Percentiles rank a stretch among this genome's conserved stretches.
These are phyloP conservation scores for Torulaspora maleeae DNA, from an alignment of 805 yeast genomes.

Conservation along the genomic window DNA sequence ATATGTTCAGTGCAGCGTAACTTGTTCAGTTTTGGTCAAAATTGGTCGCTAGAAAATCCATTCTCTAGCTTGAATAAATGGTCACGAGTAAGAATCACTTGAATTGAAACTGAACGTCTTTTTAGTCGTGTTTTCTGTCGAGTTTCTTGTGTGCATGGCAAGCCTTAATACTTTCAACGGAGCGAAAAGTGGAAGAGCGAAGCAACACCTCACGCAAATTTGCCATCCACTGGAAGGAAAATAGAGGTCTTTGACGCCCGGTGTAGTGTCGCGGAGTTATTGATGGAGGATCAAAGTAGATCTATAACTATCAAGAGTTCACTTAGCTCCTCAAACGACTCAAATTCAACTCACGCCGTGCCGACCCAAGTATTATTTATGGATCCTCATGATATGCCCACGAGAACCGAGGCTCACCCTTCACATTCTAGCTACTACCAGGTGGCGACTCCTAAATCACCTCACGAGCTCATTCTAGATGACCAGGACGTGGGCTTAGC, in stretches of 20 bases:
- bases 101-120: not conserved
- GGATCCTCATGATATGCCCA: constrained; percentile 12
- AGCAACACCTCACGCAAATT: not conserved
- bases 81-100: not conserved
- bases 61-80: not conserved
- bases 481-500: constrained; percentile 20
- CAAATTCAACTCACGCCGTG: not conserved
- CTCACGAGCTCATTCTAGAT: constrained; percentile 36
- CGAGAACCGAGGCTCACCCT: constrained; percentile 10
- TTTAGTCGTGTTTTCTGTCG: not conserved
- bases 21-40: not conserved
- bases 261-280: not conserved
- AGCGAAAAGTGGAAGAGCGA: not conserved
- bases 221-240: not conserved
- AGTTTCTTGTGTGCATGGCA: not conserved
- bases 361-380: constrained; percentile 13
- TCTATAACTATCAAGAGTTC: constrained; percentile 2
- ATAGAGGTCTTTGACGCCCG: not conserved
- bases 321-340: constrained; percentile 1
- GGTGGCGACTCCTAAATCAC: constrained; percentile 43
- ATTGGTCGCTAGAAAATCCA: not conserved
- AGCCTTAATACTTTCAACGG: not conserved
- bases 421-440: constrained; percentile 31
- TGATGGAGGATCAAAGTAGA: constrained; percentile 7
- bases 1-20: not conserved